These are phyloP conservation scores for Xylariaceae sp. DNA, from an alignment of 2,329 filamentous ascomycete species.

Conservation along the genomic window DNA sequence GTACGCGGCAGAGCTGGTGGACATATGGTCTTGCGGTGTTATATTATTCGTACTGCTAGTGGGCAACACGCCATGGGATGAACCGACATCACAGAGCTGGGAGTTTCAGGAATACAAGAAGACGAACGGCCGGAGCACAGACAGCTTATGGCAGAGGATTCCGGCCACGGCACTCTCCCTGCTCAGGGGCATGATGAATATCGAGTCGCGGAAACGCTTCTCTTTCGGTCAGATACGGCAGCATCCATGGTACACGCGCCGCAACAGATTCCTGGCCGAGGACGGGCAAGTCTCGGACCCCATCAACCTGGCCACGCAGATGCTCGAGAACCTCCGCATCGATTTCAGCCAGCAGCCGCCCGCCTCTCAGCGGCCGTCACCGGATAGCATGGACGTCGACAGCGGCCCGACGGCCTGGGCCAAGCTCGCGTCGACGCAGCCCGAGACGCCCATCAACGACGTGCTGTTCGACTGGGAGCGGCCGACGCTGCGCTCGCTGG, in stretches of 20 bases:
- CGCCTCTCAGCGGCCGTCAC: constrained; percentile 26
- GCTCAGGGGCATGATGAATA: constrained; percentile 85
- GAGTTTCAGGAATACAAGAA: constrained; percentile 85
- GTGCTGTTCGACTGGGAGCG: constrained; percentile 83
- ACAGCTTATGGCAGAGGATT: constrained; percentile 77
- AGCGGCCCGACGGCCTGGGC: constrained; percentile 29
- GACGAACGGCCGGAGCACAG: constrained; percentile 71
- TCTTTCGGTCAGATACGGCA: constrained; percentile 78
- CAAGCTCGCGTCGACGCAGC: constrained; percentile 73
- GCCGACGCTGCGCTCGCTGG: constrained; percentile 50
- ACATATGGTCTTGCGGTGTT: constrained; percentile 96
- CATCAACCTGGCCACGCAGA: constrained; percentile 80
- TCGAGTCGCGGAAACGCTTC: constrained; percentile 69
- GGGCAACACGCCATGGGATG: constrained; percentile 97
- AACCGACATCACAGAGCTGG: constrained; percentile 76
- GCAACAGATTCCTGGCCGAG: constrained; percentile 66
- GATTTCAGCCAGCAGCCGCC: constrained; percentile 68
- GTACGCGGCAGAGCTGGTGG: constrained; percentile 72
- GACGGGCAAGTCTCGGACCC: constrained; percentile 74
- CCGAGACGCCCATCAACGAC: constrained; percentile 68
- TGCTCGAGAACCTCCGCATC: constrained; percentile 86
- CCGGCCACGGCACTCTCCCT: constrained; percentile 70
- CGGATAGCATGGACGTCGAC: constrained; percentile 67
- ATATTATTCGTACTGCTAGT: constrained; percentile 95
- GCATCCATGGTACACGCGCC: constrained; percentile 89